Evolutionary conservation across 2,329 filamentous ascomycete species (phyloP).

Genomic region (Ascochyta viciae-villosae): DNA sequence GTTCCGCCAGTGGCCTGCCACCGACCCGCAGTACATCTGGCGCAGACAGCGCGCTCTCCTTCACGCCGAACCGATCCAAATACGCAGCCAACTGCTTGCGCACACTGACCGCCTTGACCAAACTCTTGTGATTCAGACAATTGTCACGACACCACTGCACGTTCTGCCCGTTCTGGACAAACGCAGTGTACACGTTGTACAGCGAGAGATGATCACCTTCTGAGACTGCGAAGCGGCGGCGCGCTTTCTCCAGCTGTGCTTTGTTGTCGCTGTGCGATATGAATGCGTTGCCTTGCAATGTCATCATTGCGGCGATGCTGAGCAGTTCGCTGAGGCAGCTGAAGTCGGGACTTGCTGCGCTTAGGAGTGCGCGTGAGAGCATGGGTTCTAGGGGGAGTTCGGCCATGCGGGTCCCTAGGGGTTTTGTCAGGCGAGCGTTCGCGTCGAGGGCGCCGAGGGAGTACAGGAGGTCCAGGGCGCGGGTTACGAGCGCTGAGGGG

Average conservation of each 20-base stretch:
- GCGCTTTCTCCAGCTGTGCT: slow-evolving; percentile 74
- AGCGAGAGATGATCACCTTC: slow-evolving; percentile 94
- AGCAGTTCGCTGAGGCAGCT: slow-evolving; percentile 84
- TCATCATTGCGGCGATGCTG: slow-evolving; percentile 93
- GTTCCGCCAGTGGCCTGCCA: slow-evolving; percentile 66
- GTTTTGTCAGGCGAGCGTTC: slow-evolving; percentile 87
- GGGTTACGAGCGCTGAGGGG: slow-evolving; percentile 81
- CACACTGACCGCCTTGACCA: slow-evolving; percentile 84
- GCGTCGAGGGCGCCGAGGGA: slow-evolving; percentile 86
- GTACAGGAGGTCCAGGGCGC: slow-evolving; percentile 86
- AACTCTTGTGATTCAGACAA: slow-evolving; percentile 82
- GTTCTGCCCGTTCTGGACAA: slow-evolving; percentile 81
- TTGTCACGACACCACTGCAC: slow-evolving; percentile 87
- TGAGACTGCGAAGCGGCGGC: slow-evolving; percentile 85
- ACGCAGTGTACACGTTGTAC: slow-evolving; percentile 91
- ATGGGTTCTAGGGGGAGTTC: slow-evolving; percentile 93
- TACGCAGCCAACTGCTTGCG: slow-evolving; percentile 85
- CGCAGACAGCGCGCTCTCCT: slow-evolving; percentile 57
- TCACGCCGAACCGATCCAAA: slow-evolving; percentile 82
- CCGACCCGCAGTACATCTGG: slow-evolving; percentile 49
- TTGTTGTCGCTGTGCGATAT: slow-evolving; percentile 80
- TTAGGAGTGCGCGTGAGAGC: slow-evolving; percentile 88
- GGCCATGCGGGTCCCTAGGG: slow-evolving; percentile 89
- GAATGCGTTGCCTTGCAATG: slow-evolving; percentile 82
- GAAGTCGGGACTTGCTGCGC: slow-evolving; percentile 68